Base-by-base conservation (phyloP, 192 early-diverging fungal genomes). In the Neocallimastix lanati region DNA sequence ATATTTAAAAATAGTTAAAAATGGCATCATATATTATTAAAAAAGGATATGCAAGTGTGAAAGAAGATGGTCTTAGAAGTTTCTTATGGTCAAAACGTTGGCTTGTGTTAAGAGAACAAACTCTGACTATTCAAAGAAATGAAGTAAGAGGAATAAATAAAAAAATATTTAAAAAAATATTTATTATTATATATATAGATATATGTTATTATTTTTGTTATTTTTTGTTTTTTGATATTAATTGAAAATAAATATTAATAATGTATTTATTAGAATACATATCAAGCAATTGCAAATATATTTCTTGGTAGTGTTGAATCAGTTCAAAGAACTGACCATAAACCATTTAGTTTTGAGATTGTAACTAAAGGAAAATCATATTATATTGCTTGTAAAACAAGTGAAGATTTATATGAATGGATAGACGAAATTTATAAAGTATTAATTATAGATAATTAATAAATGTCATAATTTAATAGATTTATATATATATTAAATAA, bases 11-110 rank as follows among this genome's bases (percentile, higher is more conserved):
- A 50, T 21, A 13, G 13, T 21, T n/a, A n/a, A 50, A 67, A 67
- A 67, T 67, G 50, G 21, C 50, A n/a, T 67, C 50, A 4, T 67
- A 80, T 82, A 85, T 92, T 29, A 81, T 92, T 78, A 96, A 96
- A 85, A 87, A 92, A 38, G 95, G 95, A 28, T 94, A 94, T 81
- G 87, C 90, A 40, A 89, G 90, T n/a, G 90, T 96, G 78, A 96
- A 96, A 86, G 96, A 99, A 78, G 95, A 96, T 76, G 95, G 94
- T 14, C 84, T 96, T 76, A 85, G 92, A 79, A 89, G 92, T 77
- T 99, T 95, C 86, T 91, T 99, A 82, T 99, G 97, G 97, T 94
- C 93, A 76, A 96, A 95, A 85, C 85, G 96, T 81, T 97, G 93
- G 90, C 90, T 93, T 78, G 86, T 97, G 14, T 86, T 99, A 29